Evolutionary conservation across 2,329 filamentous ascomycete genomes (phyloP).

Genomic region (Phaeomoniella chlamydospora): DNA sequence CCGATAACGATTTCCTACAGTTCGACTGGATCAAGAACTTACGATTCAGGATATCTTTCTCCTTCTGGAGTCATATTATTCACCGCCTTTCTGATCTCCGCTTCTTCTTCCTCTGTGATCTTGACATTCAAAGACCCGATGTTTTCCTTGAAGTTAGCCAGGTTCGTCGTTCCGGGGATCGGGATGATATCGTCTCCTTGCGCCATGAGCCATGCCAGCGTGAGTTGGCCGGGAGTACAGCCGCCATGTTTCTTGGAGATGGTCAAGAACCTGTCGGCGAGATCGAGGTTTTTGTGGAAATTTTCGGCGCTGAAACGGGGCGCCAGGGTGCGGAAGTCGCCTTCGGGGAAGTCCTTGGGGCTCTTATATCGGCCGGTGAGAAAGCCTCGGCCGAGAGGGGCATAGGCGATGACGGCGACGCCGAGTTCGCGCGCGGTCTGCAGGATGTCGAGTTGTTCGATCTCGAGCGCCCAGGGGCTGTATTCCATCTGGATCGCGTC

Average conservation of each 20-base stretch:
- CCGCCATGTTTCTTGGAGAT: slow-evolving; percentile 41
- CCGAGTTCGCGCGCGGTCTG: slow-evolving; percentile 33
- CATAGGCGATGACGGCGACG: slow-evolving; percentile 24
- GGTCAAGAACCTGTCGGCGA: slow-evolving; percentile 24
- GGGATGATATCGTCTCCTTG: slow-evolving; percentile 28
- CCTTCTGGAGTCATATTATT: slow-evolving; percentile 6
- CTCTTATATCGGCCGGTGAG: slow-evolving; percentile 19
- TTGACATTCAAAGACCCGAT: slow-evolving; percentile 10
- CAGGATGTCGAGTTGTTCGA: slow-evolving; percentile 24
- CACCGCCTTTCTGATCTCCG: slow-evolving; percentile 16
- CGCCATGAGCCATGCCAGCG: slow-evolving; percentile 48
- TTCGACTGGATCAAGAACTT: no score
- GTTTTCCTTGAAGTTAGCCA: slow-evolving; percentile 14
- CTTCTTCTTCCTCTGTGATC: slow-evolving; percentile 15
- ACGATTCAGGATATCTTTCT: slow-evolving; percentile 8
- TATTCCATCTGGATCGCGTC: slow-evolving; percentile 37
- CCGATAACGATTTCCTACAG: no score
- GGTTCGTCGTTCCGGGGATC: slow-evolving; percentile 13
- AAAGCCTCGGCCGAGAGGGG: slow-evolving; percentile 23
- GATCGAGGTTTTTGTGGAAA: slow-evolving; percentile 39
- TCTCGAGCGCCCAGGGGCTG: slow-evolving; percentile 31
- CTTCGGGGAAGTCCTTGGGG: slow-evolving; percentile 21
- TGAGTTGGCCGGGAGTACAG: slow-evolving; percentile 41
- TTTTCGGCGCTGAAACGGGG: slow-evolving; percentile 40
- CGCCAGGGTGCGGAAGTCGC: slow-evolving; percentile 31